Percentiles rank a stretch among this genome's conserved stretches.
Evolutionary conservation across 2,329 filamentous ascomycete genomes (phyloP).

Genomic region (Beauveria sp.): DNA sequence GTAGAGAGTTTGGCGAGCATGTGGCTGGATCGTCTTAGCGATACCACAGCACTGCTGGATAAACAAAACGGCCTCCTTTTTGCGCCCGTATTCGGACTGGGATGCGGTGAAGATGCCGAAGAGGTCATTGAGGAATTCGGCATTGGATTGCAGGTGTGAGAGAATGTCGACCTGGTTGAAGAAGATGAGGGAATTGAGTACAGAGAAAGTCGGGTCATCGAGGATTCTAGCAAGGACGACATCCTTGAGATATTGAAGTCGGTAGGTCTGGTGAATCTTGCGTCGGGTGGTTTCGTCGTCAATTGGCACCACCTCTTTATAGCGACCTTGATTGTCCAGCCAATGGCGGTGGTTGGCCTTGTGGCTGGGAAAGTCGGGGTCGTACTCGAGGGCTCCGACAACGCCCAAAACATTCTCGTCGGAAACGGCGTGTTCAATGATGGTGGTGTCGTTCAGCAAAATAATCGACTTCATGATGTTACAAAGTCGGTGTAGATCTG

Average conservation of each 20-base stretch:
- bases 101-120: conserved; percentile 74
- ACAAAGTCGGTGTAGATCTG: conserved; percentile 84
- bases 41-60: conserved; percentile 94
- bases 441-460: conserved; percentile 84
- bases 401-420: conserved; percentile 86
- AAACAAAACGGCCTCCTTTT: conserved; percentile 91
- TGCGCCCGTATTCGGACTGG: conserved; percentile 59
- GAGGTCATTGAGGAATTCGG: conserved; percentile 70
- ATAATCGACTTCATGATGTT: conserved; percentile 98
- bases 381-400: conserved; percentile 93
- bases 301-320: conserved; percentile 93
- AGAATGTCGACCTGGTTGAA: conserved; percentile 99
- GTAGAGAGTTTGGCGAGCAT: conserved; percentile 72
- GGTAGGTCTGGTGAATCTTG: conserved; percentile 95
- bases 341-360: conserved; percentile 96
- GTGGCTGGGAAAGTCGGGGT: conserved; percentile 94
- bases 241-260: conserved; percentile 92
- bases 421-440: conserved; percentile 89
- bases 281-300: conserved; percentile 71
- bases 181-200: conserved; percentile 95
- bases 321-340: conserved; percentile 78
- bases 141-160: conserved; percentile 81
- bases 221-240: conserved; percentile 95
- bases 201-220: conserved; percentile 94
- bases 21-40: conserved; percentile 86